Conservation (phyloP, 1,284 basidiomycete genomes). For the Anthracocystis setariae region DNA sequence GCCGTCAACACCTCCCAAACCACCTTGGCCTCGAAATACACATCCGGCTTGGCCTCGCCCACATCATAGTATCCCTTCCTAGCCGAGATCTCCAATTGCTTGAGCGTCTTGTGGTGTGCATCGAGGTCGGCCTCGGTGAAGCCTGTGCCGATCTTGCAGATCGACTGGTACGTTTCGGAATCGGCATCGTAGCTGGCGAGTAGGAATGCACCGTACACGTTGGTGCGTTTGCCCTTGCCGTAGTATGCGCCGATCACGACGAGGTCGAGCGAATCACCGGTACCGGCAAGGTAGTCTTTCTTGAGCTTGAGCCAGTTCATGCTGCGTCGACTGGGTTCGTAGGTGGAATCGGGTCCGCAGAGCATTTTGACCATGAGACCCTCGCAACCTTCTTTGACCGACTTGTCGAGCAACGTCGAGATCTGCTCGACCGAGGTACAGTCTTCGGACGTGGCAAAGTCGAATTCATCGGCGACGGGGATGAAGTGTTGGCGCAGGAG, state of each 20-base stretch:
- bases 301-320: constrained; percentile 94
- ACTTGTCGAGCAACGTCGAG: constrained; percentile 91
- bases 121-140: constrained; percentile 87
- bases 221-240: constrained; percentile 95
- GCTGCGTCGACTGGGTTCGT: constrained; percentile 91
- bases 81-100: constrained; percentile 78
- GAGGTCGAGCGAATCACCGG: constrained; percentile 96
- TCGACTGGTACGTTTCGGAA: constrained; percentile 61
- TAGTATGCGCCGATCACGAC: constrained; percentile 96
- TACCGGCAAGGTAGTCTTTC: constrained; percentile 77
- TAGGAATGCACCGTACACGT: constrained; percentile 66
- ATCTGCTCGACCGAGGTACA: constrained; percentile 91
- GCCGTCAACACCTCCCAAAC: constrained; percentile 99
- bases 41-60: constrained; percentile 69
- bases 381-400: constrained; percentile 97
- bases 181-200: constrained; percentile 65
- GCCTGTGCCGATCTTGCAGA: constrained; percentile 97
- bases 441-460: constrained; percentile 90
- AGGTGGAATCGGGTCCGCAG: constrained; percentile 86
- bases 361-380: constrained; percentile 99
- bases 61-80: constrained; percentile 73
- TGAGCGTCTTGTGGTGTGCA: constrained; percentile 82
- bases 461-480: constrained; percentile 86
- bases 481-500: constrained; percentile 83
- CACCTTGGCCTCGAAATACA: constrained; percentile 69